Base-by-base conservation (phyloP, 2,329 filamentous ascomycete genomes). In the Pezizomycotina sp. region DNA sequence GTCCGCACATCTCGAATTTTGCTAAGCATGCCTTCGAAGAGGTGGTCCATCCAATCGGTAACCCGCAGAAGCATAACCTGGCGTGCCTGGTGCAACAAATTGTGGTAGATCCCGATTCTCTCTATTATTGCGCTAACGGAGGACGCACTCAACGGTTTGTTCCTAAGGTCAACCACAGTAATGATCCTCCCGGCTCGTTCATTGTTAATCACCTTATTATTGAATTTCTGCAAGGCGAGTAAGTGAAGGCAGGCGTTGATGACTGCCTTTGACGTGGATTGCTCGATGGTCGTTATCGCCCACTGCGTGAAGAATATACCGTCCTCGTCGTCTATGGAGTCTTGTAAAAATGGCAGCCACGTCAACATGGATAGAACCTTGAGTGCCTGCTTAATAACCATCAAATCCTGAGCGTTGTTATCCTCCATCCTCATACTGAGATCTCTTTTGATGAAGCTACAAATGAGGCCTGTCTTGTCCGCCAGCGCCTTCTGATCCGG, bases 381-480 rank as follows among this genome's bases (percentile, higher is more conserved):
- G 34, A 92, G 61, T 3, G 83, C 77, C 48, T 91, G 77, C 34
- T 75, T 76, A 30, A 75, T 66, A 8, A 95, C 65, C 27, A 75
- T 75, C 1, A 68, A 67, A 50, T 92, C 80, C 4, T 34, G 36
- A 15, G 46, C 50, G 12, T 55, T 58, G 32, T 70, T 66, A 40
- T 66, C 60, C 4, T 64, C 54, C 22, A 67, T 64, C 47, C 70
- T 73, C 7, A 71, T 65, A 5, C 65, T 68, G 15, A 92, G 64
- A 53, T 98, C 89, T 42, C 84, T 69, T 50, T 77, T 73, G 36
- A 95, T 81, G 53, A 83, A 92, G 42, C 82, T 76, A 47, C 72
- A 71, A 40, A 95, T 67, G 2, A 80, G 59, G 7, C 68, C 66
- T 64, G 93, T 76, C 56, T 89, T 91, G 32, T 71, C 69, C 38